Conservation (phyloP, 225 moss, liverwort and hornwort species). For the Sphagnum tenellum region DNA sequence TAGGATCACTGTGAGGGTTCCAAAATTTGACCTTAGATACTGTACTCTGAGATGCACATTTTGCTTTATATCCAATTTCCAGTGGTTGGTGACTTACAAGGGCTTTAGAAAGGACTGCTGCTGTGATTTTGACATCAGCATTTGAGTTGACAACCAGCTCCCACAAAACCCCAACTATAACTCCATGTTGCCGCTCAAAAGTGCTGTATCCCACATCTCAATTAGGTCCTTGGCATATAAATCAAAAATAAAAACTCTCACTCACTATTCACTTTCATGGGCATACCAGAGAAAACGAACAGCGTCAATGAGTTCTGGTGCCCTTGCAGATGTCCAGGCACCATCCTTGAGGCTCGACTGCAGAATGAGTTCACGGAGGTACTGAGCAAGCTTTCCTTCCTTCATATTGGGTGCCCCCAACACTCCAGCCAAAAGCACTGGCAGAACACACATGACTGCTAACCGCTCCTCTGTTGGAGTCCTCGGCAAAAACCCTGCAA, state of each 20-base stretch:
- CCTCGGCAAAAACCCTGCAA: slow-evolving; percentile 64
- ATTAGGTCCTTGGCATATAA: not conserved
- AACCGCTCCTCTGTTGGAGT: slow-evolving; percentile 88
- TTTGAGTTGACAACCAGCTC: slow-evolving; percentile 87
- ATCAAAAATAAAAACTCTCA: not conserved
- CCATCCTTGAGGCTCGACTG: slow-evolving; percentile 79
- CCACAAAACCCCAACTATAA: slow-evolving; percentile 83
- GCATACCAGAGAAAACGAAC: slow-evolving; percentile 82
- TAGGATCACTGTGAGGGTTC: too few species aligned
- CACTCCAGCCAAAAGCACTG: slow-evolving; percentile 85
- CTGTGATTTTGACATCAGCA: slow-evolving; percentile 79
- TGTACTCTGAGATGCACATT: too few species aligned
- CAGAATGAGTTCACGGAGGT: slow-evolving; percentile 78
- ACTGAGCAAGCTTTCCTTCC: slow-evolving; percentile 51
- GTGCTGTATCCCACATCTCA: slow-evolving; percentile 34
- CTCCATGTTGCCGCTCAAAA: slow-evolving; percentile 76
- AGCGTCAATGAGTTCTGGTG: slow-evolving; percentile 82
- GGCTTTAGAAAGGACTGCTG: slow-evolving; percentile 79
- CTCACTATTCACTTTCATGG: not conserved
- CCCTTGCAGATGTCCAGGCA: slow-evolving; percentile 54
- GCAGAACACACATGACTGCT: slow-evolving; percentile 81
- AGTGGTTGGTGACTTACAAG: slow-evolving; percentile 30
- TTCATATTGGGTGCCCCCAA: slow-evolving; percentile 69
- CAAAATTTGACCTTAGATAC: too few species aligned
- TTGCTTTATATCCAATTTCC: too few species aligned